phyloP scores from a whole-genome alignment of 306 rosid species.

The Dryas alaskensis region DNA sequence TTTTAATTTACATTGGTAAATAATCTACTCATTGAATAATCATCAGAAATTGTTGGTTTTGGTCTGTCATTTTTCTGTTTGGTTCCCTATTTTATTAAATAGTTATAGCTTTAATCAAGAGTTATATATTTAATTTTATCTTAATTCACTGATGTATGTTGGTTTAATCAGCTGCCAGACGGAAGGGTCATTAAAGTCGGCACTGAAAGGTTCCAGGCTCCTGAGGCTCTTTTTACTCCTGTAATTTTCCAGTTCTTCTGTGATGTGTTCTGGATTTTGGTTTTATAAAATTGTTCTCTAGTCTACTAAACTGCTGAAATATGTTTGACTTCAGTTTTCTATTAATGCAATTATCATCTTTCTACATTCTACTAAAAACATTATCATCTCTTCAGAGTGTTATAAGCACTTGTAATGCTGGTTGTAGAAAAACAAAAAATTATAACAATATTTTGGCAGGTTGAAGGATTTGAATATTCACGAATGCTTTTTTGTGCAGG shows the following conservation, averaged over 20 bases:
- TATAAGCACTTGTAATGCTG: background rate
- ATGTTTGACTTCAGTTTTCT: background rate
- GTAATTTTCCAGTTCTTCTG: constrained; percentile 37
- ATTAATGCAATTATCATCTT: background rate
- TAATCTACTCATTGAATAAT: background rate
- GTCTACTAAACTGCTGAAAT: background rate
- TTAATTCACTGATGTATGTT: constrained; percentile 10
- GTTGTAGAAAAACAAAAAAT: background rate
- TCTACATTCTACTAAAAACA: background rate
- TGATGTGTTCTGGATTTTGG: background rate
- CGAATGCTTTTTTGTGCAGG: constrained; percentile 45
- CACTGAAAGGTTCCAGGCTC: constrained; percentile 98
- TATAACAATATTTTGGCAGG: background rate
- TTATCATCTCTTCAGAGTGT: constrained; percentile 11
- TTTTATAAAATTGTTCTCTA: constrained; percentile 4
- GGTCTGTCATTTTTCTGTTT: background rate
- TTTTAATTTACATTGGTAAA: background rate
- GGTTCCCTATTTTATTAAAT: background rate
- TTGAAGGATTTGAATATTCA: constrained; percentile 12
- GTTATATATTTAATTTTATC: background rate
- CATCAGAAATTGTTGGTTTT: background rate
- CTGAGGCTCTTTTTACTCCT: constrained; percentile 98
- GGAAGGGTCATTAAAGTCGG: constrained; percentile 99
- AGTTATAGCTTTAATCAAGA: background rate
- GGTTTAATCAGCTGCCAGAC: constrained; percentile 82